Evolutionary conservation across 2,329 filamentous ascomycete species (phyloP).

Genomic region (Pyricularia sp.): DNA sequence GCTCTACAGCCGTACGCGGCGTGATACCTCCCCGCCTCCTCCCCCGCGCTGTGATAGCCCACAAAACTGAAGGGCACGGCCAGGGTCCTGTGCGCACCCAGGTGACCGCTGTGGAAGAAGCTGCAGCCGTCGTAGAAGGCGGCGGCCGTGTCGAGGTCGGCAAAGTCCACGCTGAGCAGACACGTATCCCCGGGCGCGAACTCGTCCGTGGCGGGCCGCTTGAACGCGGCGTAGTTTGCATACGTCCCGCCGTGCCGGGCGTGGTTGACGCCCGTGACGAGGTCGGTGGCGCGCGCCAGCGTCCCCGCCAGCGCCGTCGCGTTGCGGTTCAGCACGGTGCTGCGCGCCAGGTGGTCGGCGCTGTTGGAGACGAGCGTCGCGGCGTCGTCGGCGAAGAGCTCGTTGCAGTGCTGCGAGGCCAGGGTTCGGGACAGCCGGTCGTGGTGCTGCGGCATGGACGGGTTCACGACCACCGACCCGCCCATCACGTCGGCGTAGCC

Average conservation of each 20-base stretch:
- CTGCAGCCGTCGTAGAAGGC: constrained; percentile 33
- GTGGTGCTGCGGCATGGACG: constrained; percentile 26
- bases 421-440: constrained; percentile 19
- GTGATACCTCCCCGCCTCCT: constrained; percentile 22
- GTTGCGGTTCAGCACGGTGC: constrained; percentile 40
- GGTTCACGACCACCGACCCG: constrained; percentile 36
- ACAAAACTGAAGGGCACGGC: constrained; percentile 32
- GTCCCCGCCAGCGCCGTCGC: constrained; percentile 34
- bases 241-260: constrained; percentile 14
- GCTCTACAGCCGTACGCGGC: constrained; percentile 22
- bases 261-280: constrained; percentile 24
- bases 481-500: constrained; percentile 43
- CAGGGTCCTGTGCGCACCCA: constrained; percentile 39
- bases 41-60: constrained; percentile 23
- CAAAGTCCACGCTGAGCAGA: constrained; percentile 38
- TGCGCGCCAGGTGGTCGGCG: constrained; percentile 36
- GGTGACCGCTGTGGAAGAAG: constrained; percentile 37
- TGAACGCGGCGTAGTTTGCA: constrained; percentile 23
- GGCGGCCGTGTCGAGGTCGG: constrained; percentile 21
- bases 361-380: constrained; percentile 35
- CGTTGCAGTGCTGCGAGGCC: constrained; percentile 23
- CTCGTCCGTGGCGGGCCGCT: constrained; percentile 25
- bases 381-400: constrained; percentile 34
- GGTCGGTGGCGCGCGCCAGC: constrained; percentile 19
- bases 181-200: constrained; percentile 41